phyloP scores from a whole-genome alignment of 805 yeast genomes.

The Candida lessepsii region DNA sequence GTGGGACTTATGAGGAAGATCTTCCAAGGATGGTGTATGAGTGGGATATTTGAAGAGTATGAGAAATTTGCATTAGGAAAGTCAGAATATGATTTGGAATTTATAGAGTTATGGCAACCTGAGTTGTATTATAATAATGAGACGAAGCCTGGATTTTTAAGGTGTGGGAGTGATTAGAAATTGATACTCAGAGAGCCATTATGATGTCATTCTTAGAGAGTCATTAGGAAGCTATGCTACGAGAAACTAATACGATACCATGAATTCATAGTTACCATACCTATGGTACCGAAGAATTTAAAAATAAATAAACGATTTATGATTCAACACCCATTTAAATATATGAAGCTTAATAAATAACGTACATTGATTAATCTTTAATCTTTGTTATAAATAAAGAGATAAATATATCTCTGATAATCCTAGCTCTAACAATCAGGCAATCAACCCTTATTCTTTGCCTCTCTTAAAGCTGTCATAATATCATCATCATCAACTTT shows the following conservation, averaged over 20 bases:
- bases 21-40: slow-evolving; percentile 88
- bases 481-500: slow-evolving; percentile 49
- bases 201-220: too few species aligned
- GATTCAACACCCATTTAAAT: too few species aligned
- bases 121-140: slow-evolving; percentile 45
- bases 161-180: too few species aligned
- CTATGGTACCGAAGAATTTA: too few species aligned
- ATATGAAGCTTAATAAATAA: slow-evolving; percentile 2
- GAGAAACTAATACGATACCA: too few species aligned
- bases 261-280: too few species aligned
- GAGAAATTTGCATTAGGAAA: slow-evolving; percentile 91
- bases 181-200: too few species aligned
- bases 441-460: slow-evolving; percentile 57
- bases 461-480: slow-evolving; percentile 69
- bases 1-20: slow-evolving; percentile 88
- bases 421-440: neutral
- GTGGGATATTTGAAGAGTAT: slow-evolving; percentile 93
- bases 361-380: neutral
- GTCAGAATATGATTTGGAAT: slow-evolving; percentile 88
- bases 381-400: neutral
- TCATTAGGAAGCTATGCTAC: too few species aligned
- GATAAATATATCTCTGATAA: neutral
- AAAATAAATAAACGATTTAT: too few species aligned
- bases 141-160: slow-evolving; percentile 64
- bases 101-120: slow-evolving; percentile 80